Percentiles rank a stretch among this genome's conserved stretches.
Conservation (phyloP, 345 rosid species). For the Eucalyptus erythrocorys region DNA sequence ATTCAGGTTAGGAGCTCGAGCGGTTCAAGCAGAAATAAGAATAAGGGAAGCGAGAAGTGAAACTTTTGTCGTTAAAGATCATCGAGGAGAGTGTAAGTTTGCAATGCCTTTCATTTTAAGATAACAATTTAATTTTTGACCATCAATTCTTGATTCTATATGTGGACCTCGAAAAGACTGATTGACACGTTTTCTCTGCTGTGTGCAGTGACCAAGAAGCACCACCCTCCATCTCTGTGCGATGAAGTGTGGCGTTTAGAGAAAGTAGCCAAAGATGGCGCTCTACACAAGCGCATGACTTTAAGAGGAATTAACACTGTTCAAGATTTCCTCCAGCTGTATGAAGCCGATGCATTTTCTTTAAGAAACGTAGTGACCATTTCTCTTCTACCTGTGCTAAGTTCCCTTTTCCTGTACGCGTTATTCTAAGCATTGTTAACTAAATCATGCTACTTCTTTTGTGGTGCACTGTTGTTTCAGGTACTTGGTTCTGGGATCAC, state of each 20-base stretch:
- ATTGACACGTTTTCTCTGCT: background rate
- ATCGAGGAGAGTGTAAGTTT: conserved; percentile 22
- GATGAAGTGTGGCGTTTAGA: conserved; percentile 36
- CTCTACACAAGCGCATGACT: conserved; percentile 10
- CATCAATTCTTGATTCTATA: background rate
- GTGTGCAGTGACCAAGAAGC: conserved; percentile 25
- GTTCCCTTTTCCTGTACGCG: background rate
- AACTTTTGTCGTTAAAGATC: conserved; percentile 27
- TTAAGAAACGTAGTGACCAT: conserved; percentile 30
- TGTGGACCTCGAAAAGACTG: background rate
- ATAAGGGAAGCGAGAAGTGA: conserved; percentile 24
- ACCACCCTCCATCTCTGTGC: conserved; percentile 16
- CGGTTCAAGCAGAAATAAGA: background rate
- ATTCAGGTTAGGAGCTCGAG: conserved; percentile 21
- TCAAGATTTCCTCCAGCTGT: conserved; percentile 8
- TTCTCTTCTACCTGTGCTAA: background rate
- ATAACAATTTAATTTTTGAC: background rate
- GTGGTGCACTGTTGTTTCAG: conserved; percentile 13
- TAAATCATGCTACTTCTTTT: background rate
- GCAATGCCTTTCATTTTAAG: background rate
- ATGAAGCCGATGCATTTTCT: background rate
- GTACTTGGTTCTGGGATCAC: conserved; percentile 27
- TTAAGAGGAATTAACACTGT: conserved; percentile 4
- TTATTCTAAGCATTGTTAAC: background rate
- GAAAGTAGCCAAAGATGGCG: conserved; percentile 23